phyloP scores from a whole-genome alignment of 345 rosid species.

The Eucalyptus pauciflora region DNA sequence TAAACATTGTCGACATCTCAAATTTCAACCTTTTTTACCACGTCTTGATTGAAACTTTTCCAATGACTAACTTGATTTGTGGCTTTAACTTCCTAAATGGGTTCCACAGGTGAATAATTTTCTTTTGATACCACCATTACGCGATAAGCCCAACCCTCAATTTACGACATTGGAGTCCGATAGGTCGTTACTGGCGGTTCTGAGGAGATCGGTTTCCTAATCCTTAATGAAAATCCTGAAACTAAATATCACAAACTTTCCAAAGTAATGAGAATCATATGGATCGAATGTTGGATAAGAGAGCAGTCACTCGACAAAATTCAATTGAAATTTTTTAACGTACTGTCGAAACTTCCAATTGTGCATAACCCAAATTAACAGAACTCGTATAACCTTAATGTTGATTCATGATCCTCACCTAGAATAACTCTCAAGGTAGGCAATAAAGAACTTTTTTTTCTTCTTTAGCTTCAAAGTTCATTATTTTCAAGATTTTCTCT shows the following conservation, averaged over 20 bases:
- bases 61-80: neutral
- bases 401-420: rapidly evolving
- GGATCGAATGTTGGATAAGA: neutral
- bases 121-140: neutral
- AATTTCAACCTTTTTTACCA: neutral
- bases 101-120: neutral
- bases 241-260: neutral
- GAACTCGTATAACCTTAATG: rapidly evolving
- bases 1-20: neutral
- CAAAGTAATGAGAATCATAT: neutral
- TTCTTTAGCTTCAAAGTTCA: no score
- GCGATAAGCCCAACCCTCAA: neutral
- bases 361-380: neutral
- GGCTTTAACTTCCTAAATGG: neutral
- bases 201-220: neutral
- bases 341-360: neutral
- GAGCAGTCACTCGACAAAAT: rapidly evolving
- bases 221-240: neutral
- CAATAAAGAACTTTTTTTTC: no score
- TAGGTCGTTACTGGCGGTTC: neutral
- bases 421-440: no score
- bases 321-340: neutral
- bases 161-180: neutral
- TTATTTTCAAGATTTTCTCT: no score
- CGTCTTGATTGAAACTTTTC: neutral